Base-by-base conservation (phyloP, 2,329 filamentous ascomycete genomes). In the Pseudogymnoascus pannorum region DNA sequence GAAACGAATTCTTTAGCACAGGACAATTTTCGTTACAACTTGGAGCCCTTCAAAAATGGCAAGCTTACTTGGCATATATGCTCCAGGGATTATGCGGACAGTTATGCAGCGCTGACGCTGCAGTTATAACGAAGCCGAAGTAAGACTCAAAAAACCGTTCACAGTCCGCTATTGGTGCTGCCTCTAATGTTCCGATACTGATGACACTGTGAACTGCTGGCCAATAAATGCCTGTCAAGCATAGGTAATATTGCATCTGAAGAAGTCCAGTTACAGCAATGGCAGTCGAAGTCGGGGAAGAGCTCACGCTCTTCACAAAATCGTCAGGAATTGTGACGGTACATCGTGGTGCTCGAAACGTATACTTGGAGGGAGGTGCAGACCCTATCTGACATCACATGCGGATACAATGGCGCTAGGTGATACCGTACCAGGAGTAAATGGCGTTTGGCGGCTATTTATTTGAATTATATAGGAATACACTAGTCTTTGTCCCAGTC, bases 211-310 rank as follows among this genome's bases (percentile, higher is more conserved):
- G 67, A 5, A 69, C 66, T 4, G 70, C 69, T 4, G 69, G 70
- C 70, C 69, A 71, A 65, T 71, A 72, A 29, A 72, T 72, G 6
- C 64, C 66, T 31, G 65, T 58, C 58, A 68, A 68, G 65, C 68
- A 72, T 58, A 64, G 67, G 60, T 67, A 69, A 57, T 71, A 72
- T 62, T 72, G 70, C 12, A 68, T 66, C 12, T 63, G 67, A 2
- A 72, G 62, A 62, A 60, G 58, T 5, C 44, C 7, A n/a, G 22
- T 61, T 9, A 59, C 36, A 33, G 63, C 44, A 31, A 40, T 26
- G 24, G 38, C 35, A 31, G 54, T 36, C 14, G 59, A 40, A 64
- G 58, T 24, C n/a, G 38, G n/a, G 40, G 22, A 54, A 26, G 58
- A 29, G 24, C 20, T 42, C n/a, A 24, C 29, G 22, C 20, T n/a